Conservation (phyloP, 177 flowering plant genomes). For the Vitis hybrid region DNA sequence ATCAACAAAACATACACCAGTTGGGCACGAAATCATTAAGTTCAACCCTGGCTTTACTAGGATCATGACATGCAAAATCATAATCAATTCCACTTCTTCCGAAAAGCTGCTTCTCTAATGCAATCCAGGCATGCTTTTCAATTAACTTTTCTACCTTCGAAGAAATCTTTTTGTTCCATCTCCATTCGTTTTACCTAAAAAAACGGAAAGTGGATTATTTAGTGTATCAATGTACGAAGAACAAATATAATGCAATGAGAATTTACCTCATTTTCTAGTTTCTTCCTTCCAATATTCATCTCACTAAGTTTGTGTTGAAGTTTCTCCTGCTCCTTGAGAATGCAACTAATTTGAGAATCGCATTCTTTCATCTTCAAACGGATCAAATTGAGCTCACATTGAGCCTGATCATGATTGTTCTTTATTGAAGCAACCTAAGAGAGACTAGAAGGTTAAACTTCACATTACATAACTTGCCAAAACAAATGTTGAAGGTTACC, state of each 20-base stretch:
- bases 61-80: conserved; percentile 84
- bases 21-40: too few relatives aligned
- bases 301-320: conserved; percentile 74
- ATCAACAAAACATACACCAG: too few relatives aligned
- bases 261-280: conserved; percentile 91
- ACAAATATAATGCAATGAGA: neutral
- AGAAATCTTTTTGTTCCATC: conserved; percentile 84
- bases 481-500: conserved; percentile 28
- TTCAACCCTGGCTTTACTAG: conserved; percentile 68
- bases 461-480: neutral
- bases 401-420: conserved; percentile 53
- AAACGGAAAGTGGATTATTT: neutral
- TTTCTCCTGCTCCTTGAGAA: conserved; percentile 76
- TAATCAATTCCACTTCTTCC: conserved; percentile 93
- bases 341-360: conserved; percentile 39
- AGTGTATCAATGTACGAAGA: neutral
- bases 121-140: conserved; percentile 94
- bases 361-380: conserved; percentile 41
- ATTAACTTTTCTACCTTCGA: conserved; percentile 75
- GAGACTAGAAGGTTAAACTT: neutral
- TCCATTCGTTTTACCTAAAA: conserved; percentile 87
- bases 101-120: conserved; percentile 85
- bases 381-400: conserved; percentile 48
- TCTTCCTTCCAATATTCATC: conserved; percentile 76
- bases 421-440: conserved; percentile 58